phyloP scores from a whole-genome alignment of 2,329 filamentous ascomycete genomes.

The Diaporthe sp. region DNA sequence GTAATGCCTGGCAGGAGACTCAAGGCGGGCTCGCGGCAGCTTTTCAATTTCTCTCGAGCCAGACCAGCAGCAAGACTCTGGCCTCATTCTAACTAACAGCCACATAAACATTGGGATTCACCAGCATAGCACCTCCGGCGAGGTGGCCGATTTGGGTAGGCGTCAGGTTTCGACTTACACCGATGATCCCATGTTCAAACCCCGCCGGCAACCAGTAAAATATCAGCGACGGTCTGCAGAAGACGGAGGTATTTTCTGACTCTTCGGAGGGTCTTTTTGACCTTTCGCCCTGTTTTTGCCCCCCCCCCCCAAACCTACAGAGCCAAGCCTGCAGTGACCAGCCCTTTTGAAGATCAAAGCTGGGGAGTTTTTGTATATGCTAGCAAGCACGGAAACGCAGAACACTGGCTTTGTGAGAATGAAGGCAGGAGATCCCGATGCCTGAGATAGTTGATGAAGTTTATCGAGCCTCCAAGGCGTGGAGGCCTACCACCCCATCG shows the following conservation, averaged over 20 bases:
- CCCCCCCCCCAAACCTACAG: background rate
- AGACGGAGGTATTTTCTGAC: slow-evolving; percentile 5
- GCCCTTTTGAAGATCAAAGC: background rate
- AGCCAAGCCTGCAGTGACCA: background rate
- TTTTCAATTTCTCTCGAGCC: background rate
- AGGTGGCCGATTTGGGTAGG: slow-evolving; percentile 1
- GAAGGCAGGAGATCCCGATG: background rate
- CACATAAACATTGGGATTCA: background rate
- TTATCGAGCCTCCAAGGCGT: background rate
- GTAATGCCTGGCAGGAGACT: background rate
- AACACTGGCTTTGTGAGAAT: background rate
- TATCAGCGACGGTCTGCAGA: slow-evolving; percentile 3
- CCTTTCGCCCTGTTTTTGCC: background rate
- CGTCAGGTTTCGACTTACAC: background rate
- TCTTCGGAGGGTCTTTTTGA: slow-evolving; percentile 13
- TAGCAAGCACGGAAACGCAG: background rate
- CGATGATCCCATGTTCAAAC: background rate
- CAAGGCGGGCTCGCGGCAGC: background rate
- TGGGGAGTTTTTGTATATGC: background rate
- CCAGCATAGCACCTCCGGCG: background rate
- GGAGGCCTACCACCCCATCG: background rate
- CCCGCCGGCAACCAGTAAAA: slow-evolving; percentile 4
- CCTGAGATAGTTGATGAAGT: background rate
- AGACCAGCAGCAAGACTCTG: background rate
- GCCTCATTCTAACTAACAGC: background rate